Evolutionary conservation across 2,329 filamentous ascomycete species (phyloP).

Genomic region (Hymenotorrendiella dingleyae): DNA sequence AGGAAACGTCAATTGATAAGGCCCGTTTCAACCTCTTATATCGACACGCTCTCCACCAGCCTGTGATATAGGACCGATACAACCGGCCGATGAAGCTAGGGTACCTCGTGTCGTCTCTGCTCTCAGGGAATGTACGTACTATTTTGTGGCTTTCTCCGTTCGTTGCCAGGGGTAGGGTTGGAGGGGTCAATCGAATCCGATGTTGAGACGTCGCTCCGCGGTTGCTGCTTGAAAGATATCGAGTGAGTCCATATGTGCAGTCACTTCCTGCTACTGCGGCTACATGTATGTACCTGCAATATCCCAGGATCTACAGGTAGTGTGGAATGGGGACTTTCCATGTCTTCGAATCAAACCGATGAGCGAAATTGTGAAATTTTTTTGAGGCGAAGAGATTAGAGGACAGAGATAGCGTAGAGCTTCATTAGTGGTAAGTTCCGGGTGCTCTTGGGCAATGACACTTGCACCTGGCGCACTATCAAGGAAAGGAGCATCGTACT

Average conservation of each 20-base stretch:
- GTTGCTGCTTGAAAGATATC: too few species aligned
- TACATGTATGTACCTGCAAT: constrained; percentile 6
- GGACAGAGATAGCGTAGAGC: constrained; percentile 21
- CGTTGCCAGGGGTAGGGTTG: not conserved
- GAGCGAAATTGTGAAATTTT: constrained; percentile 9
- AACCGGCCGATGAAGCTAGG: constrained; percentile 2
- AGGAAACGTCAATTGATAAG: constrained; percentile 5
- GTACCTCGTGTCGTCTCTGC: constrained; percentile 4
- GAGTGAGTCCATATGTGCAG: constrained; percentile 1
- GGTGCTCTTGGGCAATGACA: constrained; percentile 10
- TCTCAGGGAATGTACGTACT: not conserved
- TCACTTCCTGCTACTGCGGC: too few species aligned
- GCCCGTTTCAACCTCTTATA: constrained; percentile 16
- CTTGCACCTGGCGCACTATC: constrained; percentile 8
- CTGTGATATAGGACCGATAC: constrained; percentile 12
- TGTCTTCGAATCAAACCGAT: constrained; percentile 7
- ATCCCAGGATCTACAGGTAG: constrained; percentile 5
- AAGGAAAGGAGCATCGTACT: constrained; percentile 6
- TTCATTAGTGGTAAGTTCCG: constrained; percentile 13
- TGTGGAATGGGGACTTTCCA: constrained; percentile 1
- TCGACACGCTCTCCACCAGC: constrained; percentile 6
- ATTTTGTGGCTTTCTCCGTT: too few species aligned
- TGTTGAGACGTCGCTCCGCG: too few species aligned
- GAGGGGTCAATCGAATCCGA: constrained; percentile 1
- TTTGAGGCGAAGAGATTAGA: constrained; percentile 12